phyloP scores from a whole-genome alignment of 129 eudicot species.

The Sambucus nigra region DNA sequence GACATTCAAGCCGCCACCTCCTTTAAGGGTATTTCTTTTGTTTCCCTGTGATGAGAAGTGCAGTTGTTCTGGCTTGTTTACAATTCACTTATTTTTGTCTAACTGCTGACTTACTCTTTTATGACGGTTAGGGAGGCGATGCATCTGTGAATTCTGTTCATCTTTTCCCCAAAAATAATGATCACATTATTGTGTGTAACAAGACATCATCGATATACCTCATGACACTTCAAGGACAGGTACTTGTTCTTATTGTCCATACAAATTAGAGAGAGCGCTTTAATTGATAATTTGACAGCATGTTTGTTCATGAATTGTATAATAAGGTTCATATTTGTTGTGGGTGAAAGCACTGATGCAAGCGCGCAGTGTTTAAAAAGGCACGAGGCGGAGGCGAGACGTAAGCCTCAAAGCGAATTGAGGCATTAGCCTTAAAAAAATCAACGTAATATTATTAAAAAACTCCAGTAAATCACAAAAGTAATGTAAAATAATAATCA shows the following conservation, averaged over 20 bases:
- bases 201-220: slow-evolving; percentile 87
- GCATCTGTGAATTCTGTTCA: slow-evolving; percentile 92
- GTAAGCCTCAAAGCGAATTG: too few species aligned
- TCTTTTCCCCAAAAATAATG: slow-evolving; percentile 85
- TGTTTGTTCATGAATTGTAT: too few species aligned
- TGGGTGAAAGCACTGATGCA: too few species aligned
- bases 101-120: slow-evolving; percentile 3
- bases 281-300: background rate
- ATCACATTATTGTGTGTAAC: slow-evolving; percentile 93
- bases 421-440: too few species aligned
- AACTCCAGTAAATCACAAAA: too few species aligned
- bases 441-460: too few species aligned
- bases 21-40: slow-evolving; percentile 59
- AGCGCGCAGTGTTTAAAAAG: too few species aligned
- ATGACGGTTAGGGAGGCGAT: slow-evolving; percentile 69
- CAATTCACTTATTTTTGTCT: background rate
- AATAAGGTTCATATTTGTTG: too few species aligned
- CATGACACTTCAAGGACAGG: slow-evolving; percentile 99
- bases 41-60: background rate
- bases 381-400: too few species aligned
- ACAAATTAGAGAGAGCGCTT: background rate
- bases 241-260: slow-evolving; percentile 9
- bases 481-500: too few species aligned
- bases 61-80: background rate
- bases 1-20: slow-evolving; percentile 96